A percentile compares a stretch with the other conserved stretches of the same genome.
Conservation (phyloP, 2,329 filamentous ascomycete genomes). For the Cercospora beticola region DNA sequence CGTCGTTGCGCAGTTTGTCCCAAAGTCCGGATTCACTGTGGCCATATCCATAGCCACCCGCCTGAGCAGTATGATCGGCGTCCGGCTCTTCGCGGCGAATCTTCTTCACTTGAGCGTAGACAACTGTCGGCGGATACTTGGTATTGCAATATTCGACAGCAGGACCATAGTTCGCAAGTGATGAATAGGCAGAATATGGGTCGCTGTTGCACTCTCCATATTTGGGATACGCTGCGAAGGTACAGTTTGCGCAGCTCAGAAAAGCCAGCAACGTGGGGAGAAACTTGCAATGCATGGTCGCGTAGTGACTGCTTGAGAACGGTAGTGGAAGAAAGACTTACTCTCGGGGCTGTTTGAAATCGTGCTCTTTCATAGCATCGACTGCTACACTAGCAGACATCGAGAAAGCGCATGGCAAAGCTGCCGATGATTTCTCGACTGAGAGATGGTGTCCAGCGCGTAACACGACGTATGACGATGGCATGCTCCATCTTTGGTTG, state of each 20-base stretch:
- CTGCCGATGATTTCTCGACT: not conserved
- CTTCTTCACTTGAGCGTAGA: not conserved
- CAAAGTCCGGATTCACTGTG: not conserved
- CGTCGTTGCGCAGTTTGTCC: not conserved
- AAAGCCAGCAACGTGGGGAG: not conserved
- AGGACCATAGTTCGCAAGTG: not conserved
- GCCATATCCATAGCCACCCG: not conserved
- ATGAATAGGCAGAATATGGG: not conserved
- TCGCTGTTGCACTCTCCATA: not conserved
- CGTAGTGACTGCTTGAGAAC: not conserved
- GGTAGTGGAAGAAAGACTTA: not conserved
- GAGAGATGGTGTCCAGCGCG: not conserved
- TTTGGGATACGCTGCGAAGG: not conserved
- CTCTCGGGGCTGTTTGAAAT: not conserved
- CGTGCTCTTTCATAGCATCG: not conserved
- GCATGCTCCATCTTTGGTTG: not conserved
- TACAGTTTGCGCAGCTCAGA: not conserved
- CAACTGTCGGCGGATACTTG: not conserved
- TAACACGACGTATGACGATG: not conserved
- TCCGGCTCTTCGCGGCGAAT: not conserved
- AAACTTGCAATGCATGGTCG: not conserved
- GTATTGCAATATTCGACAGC: not conserved
- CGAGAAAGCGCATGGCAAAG: not conserved
- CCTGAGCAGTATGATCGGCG: not conserved
- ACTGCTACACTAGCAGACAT: not conserved